Evolutionary conservation across 2,329 filamentous ascomycete species (phyloP).

Genomic region (Calonectria hongkongensis): DNA sequence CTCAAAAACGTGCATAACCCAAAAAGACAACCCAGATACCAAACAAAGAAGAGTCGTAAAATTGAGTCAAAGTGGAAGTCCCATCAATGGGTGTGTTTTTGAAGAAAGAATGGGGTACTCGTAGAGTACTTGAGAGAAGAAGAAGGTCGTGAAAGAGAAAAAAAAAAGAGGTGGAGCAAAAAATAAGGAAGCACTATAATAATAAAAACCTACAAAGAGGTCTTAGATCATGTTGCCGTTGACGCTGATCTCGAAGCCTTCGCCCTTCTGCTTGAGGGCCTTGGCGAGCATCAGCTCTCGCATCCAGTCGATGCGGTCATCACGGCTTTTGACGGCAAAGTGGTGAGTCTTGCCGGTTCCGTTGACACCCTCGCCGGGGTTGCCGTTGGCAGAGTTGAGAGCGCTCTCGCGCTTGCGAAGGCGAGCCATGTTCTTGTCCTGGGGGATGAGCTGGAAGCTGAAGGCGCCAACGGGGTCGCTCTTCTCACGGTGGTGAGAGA

Average conservation of each 20-base stretch:
- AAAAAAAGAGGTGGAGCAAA: background rate
- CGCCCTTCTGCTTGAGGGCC: slow-evolving; percentile 87
- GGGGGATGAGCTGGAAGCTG: slow-evolving; percentile 89
- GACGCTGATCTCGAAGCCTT: slow-evolving; percentile 88
- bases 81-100: slow-evolving; percentile 8
- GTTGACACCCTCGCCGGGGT: slow-evolving; percentile 69
- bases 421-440: slow-evolving; percentile 73
- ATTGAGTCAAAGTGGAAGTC: slow-evolving; percentile 17
- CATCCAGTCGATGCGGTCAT: slow-evolving; percentile 99
- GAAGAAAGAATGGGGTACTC: slow-evolving; percentile 21
- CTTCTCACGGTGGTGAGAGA: slow-evolving; percentile 74
- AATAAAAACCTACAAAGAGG: slow-evolving; percentile 19
- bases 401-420: slow-evolving; percentile 73
- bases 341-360: slow-evolving; percentile 90
- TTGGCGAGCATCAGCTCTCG: slow-evolving; percentile 93
- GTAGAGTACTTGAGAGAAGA: slow-evolving; percentile 28
- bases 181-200: background rate
- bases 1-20: slow-evolving; percentile 44
- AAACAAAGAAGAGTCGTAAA: slow-evolving; percentile 25
- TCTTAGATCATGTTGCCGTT: slow-evolving; percentile 84
- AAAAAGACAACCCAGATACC: slow-evolving; percentile 34
- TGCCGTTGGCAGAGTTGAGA: slow-evolving; percentile 58
- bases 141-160: slow-evolving; percentile 6
- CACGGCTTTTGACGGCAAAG: slow-evolving; percentile 86
- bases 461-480: slow-evolving; percentile 78